Evolutionary conservation across 1,139 yeast species (phyloP), one percentile per base, ranked within the genome.

Genomic region (Hanseniaspora gamundiae): DNA sequence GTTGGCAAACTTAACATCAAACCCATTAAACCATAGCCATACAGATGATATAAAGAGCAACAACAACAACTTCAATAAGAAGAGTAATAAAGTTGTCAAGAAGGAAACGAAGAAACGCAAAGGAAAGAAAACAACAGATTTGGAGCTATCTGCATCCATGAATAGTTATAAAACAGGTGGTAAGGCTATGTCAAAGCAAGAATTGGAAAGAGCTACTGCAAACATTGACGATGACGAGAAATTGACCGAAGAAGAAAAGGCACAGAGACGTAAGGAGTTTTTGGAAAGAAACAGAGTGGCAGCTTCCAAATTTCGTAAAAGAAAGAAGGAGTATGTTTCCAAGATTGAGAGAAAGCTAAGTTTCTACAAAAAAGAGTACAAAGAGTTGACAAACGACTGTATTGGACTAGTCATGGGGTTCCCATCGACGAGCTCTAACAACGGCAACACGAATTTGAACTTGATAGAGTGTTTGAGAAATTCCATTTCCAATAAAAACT

Each of bases 271-370:
- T 28, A 78, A 78, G 59, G 80, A 73, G 52, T 91, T 91, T 54
- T 65, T 91, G 52, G 98, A 91, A 60, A 71, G 97, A 49, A 91
- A 91, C 61, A 72, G 98, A 49, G 77, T 91, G 13, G 99, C 99
- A 0, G 98, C 98, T 0, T 78, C 93, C 35, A 88, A 87, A 62
- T 93, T 97, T 67, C 76, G 99, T 47, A 94, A 85, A 62, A 75
- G 96, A 44, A 93, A 91, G 71, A 91, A 93, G 66, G 88, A 85
- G 59, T 81, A 84, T 70, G 74, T 86, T 38, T 80, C 76, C 47
- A 82, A 80, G 52, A 80, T 91, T 75, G 94, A 88, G 60, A 77
- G 73, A 41, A 94, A 87, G 58, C 70, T 74, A 61, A 71, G 70
- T 29, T 80, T 74, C 53, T 85, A 78, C 60, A 73, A 85, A 19